Conservation (phyloP, 73 alveolate species). For the Loxodes magnus region DNA sequence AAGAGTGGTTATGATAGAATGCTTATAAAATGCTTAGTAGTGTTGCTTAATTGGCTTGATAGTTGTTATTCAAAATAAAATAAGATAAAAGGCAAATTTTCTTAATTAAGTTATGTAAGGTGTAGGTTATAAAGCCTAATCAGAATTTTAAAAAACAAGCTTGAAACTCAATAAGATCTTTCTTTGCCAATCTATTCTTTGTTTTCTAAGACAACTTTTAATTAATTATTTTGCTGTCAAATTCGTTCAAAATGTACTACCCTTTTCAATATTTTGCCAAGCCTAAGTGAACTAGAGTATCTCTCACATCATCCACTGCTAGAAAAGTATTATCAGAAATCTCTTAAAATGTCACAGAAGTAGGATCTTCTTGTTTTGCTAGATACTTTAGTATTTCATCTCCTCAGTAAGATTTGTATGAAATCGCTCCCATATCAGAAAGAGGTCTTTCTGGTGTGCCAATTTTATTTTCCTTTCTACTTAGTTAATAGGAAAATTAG, state of each 20-base stretch:
- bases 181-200: no score
- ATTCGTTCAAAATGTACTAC: constrained; percentile 55
- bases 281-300: constrained; percentile 47
- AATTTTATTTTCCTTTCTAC: constrained; percentile 52
- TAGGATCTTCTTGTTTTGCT: constrained; percentile 43
- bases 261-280: constrained; percentile 80
- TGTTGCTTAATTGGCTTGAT: no score
- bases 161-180: no score
- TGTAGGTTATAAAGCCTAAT: no score
- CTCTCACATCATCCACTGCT: constrained; percentile 58
- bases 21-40: no score
- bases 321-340: constrained; percentile 63
- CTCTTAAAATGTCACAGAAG: constrained; percentile 53
- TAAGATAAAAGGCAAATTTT: no score
- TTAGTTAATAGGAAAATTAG: constrained; percentile 53
- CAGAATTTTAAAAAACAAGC: no score
- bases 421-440: constrained; percentile 73
- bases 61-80: no score
- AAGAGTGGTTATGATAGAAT: no score
- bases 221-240: constrained; percentile 54
- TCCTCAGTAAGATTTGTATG: constrained; percentile 78
- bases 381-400: constrained; percentile 53
- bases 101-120: no score
- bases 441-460: constrained; percentile 92
- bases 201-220: no score